These are phyloP conservation scores for Prunus campanulata DNA, from an alignment of 306 rosid genomes.

Conservation along the genomic window DNA sequence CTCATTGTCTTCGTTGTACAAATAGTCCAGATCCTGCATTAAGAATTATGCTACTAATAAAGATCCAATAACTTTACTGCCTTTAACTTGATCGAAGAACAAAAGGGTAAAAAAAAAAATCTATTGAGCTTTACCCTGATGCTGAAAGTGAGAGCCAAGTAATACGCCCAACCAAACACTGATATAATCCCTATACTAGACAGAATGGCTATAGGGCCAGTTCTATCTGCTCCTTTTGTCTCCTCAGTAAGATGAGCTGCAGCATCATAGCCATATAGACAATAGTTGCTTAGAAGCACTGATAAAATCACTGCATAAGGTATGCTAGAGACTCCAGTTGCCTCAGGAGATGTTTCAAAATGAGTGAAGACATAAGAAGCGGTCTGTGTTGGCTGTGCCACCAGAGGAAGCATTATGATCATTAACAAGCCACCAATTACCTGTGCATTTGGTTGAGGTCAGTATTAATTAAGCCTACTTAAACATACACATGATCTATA, in stretches of 20 bases:
- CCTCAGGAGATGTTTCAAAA: constrained; percentile 22
- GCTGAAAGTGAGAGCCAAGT: constrained; percentile 20
- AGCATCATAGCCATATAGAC: constrained; percentile 25
- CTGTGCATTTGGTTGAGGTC: not conserved
- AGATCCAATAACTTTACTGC: not conserved
- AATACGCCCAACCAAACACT: constrained; percentile 24
- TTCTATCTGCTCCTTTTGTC: constrained; percentile 27
- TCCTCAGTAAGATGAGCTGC: constrained; percentile 33
- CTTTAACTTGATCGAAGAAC: not conserved
- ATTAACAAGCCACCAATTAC: constrained; percentile 23
- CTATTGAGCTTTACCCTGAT: not conserved
- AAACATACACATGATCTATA: too few species aligned
- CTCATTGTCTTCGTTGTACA: constrained; percentile 24
- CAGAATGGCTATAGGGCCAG: constrained; percentile 25
- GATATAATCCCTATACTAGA: constrained; percentile 22
- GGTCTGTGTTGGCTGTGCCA: constrained; percentile 18
- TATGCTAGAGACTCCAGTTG: constrained; percentile 22
- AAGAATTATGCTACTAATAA: not conserved
- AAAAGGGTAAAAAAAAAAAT: not conserved
- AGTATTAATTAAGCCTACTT: not conserved
- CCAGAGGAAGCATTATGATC: constrained; percentile 24
- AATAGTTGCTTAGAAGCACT: constrained; percentile 19
- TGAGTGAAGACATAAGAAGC: constrained; percentile 28
- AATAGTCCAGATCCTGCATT: constrained; percentile 20
- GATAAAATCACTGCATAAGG: constrained; percentile 32